Evolutionary conservation across 352 stramenopile species (phyloP), one percentile per base, ranked within the genome.

Genomic region (Globisporangium splendens): DNA sequence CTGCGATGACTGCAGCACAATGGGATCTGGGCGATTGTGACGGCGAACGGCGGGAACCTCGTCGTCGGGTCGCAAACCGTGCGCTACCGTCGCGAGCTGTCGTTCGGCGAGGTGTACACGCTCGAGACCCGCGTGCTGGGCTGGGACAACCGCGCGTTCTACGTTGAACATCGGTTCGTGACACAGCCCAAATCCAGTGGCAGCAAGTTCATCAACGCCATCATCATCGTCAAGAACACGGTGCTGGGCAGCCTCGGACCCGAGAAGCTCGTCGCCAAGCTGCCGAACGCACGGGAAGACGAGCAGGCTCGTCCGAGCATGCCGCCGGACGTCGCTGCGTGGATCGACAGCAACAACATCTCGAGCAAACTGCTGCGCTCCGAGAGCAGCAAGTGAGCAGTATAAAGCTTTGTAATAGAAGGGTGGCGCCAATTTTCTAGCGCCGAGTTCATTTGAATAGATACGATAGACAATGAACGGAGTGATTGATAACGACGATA

Each of bases 141-240:
- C 55, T 94, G 86, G 86, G 83, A 95, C 65, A 67, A 80, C 39
- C 77, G 79, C 22, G 83, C 86, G 2, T 95, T 94, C 65, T 95
- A 94, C 67, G 69, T 95, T 3, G 86, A 95, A 65, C 86, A 95
- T 44, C 83, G 83, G 18, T 95, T 95, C 54, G 77, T 89, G 52
- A 93, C 81, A 17, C 65, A 68, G 33, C 44, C 54, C 15, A 46
- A 69, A 62, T 28, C 43, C 39, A 63, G 60, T 28, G 33, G 39
- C 15, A 58, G 59, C 18, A 56, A 66, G n/a, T 95, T 95, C 62
- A 71, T 95, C 20, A 82, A 95, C 59, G 84, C 84, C n/a, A 81
- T 95, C 54, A 69, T 94, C 24, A 57, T 93, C n/a, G 86, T 94
- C 20, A 95, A 95, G 75, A 95, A 95, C 71, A 86, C 63, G 5